Evolutionary conservation across 2,329 filamentous ascomycete genomes (phyloP), one percentile per base, ranked within the genome.

Genomic region (Pseudonectria foliicola): DNA sequence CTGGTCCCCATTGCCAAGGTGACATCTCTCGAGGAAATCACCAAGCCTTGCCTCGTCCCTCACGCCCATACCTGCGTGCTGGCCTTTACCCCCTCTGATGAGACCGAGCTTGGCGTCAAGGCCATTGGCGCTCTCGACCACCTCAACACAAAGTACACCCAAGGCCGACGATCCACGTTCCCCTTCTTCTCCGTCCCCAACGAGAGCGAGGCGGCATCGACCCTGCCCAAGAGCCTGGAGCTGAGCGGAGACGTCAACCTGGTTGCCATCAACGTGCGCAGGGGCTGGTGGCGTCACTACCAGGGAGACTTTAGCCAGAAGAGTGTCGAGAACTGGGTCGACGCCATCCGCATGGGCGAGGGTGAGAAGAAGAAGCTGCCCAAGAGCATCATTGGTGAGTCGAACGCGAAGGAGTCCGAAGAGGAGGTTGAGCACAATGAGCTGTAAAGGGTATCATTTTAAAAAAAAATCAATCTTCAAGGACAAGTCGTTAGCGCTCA

Each of bases 311-410:
- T 78, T 29, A 75, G 73, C 35, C 55, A 70, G 15, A 67, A 73
- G 35, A 74, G 71, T 16, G 66, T 98, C 21, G 86, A 95, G 64
- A 66, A 68, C 42, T 98, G 90, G 87, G 77, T 98, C 39, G 92
- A 98, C 53, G 73, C 77, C n/a, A 87, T 96, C 43, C 80, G 87
- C 25, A 73, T 98, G 70, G 86, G 89, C 34, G 90, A 96, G 55
- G 84, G 86, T 3, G 65, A 73, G 39, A 95, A 90, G 70, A 72
- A 79, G 51, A 85, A 80, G 64, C 59, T 92, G 27, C 84, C 85
- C 0, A 71, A 75, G 39, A 73, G 70, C 2, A 51, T 85, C 28
- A 54, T 82, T 23, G 63, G 66, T 12, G 58, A 62, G 34, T 52
- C 56, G 10, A 58, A 50, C 28, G 39, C 25, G 6, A 21, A 31